Percentiles rank a stretch among this genome's conserved stretches.
Evolutionary conservation across 2,329 filamentous ascomycete species (phyloP).

Genomic region (Chaetoscypha palmicola): DNA sequence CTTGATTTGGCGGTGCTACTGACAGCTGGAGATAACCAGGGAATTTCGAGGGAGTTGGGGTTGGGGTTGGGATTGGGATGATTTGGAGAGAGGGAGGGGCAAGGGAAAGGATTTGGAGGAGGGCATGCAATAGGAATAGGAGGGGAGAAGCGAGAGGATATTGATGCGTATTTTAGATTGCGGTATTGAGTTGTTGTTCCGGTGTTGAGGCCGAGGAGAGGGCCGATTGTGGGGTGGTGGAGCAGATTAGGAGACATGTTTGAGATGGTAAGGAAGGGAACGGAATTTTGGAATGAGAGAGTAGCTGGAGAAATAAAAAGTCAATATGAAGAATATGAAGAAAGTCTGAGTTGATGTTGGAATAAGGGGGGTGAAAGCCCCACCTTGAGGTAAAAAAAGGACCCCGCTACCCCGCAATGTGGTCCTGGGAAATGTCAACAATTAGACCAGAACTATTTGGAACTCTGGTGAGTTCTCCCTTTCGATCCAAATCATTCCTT

Average conservation of each 20-base stretch:
- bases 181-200: conserved; percentile 28
- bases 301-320: too few species aligned
- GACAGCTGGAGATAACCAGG: neutral
- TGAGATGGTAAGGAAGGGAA: neutral
- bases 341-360: too few species aligned
- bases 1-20: neutral
- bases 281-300: neutral
- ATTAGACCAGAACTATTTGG: too few species aligned
- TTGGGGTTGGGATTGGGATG: too few species aligned
- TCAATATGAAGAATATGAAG: too few species aligned
- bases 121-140: conserved; percentile 21
- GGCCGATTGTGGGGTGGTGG: conserved; percentile 11
- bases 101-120: too few species aligned
- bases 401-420: neutral
- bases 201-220: conserved; percentile 10
- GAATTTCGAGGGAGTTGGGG: too few species aligned
- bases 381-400: neutral
- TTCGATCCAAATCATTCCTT: too few species aligned
- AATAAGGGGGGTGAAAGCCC: neutral
- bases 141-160: conserved; percentile 31
- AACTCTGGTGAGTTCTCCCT: too few species aligned
- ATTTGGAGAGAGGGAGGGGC: too few species aligned
- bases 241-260: neutral
- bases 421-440: too few species aligned
- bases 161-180: conserved; percentile 32